phyloP scores from a whole-genome alignment of 2,329 filamentous ascomycete genomes.

The Nannizziopsis barbatae region DNA sequence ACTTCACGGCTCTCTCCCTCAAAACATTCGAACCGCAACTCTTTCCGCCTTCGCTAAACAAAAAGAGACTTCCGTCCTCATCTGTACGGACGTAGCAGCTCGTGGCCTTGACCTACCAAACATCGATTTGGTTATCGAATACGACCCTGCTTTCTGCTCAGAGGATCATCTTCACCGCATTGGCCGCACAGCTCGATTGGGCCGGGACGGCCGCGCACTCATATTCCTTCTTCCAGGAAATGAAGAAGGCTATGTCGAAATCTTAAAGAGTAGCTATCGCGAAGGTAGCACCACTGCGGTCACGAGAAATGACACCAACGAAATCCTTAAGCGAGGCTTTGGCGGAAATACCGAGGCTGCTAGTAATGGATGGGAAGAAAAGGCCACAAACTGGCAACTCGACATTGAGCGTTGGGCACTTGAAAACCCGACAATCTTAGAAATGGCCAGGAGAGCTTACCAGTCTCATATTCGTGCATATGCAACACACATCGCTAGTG shows the following conservation, averaged over 20 bases:
- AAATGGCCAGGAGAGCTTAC: conserved; percentile 73
- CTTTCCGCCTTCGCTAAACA: conserved; percentile 67
- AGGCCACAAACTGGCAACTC: conserved; percentile 57
- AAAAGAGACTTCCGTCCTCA: conserved; percentile 64
- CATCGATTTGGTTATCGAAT: conserved; percentile 89
- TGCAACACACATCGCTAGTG: conserved; percentile 78
- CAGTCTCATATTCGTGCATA: conserved; percentile 91
- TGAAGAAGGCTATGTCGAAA: conserved; percentile 79
- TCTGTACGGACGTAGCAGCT: conserved; percentile 92
- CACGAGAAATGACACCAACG: conserved; percentile 50
- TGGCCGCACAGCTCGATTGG: conserved; percentile 86
- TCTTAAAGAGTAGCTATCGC: conserved; percentile 61
- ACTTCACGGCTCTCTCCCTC: conserved; percentile 83
- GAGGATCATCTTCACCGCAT: conserved; percentile 92
- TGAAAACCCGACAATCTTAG: conserved; percentile 56
- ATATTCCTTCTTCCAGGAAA: conserved; percentile 84
- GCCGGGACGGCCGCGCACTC: conserved; percentile 71
- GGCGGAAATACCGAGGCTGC: conserved; percentile 31
- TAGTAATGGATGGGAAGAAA: conserved; percentile 50
- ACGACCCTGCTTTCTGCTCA: conserved; percentile 86
- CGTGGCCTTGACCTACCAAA: conserved; percentile 91
- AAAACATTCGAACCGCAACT: conserved; percentile 76
- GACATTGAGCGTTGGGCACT: conserved; percentile 55
- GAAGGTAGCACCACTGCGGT: conserved; percentile 53
- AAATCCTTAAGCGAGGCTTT: conserved; percentile 57